A percentile compares a stretch with the other conserved stretches of the same genome.
phyloP scores from a whole-genome alignment of 2,329 filamentous ascomycete species.

The Alternaria metachromatica region DNA sequence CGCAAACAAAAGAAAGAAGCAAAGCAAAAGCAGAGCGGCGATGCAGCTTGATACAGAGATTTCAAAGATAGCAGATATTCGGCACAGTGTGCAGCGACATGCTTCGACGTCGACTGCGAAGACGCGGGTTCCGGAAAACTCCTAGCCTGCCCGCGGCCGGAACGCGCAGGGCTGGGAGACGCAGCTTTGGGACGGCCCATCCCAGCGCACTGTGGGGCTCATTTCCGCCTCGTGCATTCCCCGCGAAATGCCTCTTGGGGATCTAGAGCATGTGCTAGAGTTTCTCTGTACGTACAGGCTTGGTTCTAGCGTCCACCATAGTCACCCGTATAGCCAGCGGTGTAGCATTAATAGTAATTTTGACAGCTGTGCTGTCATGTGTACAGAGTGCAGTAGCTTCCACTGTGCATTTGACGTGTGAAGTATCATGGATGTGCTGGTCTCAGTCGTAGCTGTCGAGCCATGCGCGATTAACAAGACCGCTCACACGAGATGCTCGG shows the following conservation, averaged over 20 bases:
- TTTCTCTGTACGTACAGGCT: slow-evolving; percentile 9
- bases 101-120: slow-evolving; percentile 12
- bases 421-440: background rate
- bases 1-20: slow-evolving; percentile 44
- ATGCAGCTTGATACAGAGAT: slow-evolving; percentile 13
- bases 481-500: slow-evolving; percentile 11
- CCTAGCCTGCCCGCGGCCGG: slow-evolving; percentile 39
- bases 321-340: background rate
- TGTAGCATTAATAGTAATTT: background rate
- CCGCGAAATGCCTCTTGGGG: slow-evolving; percentile 27
- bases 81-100: slow-evolving; percentile 12
- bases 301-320: background rate
- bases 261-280: slow-evolving; percentile 22
- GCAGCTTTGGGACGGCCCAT: slow-evolving; percentile 4
- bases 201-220: slow-evolving; percentile 16
- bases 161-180: slow-evolving; percentile 14
- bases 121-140: slow-evolving; percentile 28
- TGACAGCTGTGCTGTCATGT: background rate
- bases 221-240: slow-evolving; percentile 28
- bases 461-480: slow-evolving; percentile 9
- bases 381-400: background rate
- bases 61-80: slow-evolving; percentile 10
- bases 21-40: slow-evolving; percentile 32
- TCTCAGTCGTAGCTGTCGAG: background rate
- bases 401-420: background rate